A percentile compares a stretch with the other conserved stretches of the same genome.
Conservation (phyloP, 345 rosid species). For the Eucalyptus polyanthemos region DNA sequence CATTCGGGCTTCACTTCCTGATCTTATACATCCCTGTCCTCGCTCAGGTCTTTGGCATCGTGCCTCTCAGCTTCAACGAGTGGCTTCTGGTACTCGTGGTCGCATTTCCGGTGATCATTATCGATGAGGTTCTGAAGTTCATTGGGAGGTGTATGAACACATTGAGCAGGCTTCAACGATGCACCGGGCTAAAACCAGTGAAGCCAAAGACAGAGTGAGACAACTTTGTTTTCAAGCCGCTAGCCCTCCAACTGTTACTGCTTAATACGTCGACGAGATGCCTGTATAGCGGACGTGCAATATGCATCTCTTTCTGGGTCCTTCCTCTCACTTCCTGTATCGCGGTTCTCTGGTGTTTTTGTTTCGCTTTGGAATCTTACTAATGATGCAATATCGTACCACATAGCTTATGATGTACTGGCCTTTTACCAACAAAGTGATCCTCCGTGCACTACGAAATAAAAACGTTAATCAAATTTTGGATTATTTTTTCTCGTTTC, state of each 20-base stretch:
- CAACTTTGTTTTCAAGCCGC: neutral
- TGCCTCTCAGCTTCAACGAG: slow-evolving; percentile 58
- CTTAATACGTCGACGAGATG: neutral
- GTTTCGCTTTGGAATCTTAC: neutral
- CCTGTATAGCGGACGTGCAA: neutral
- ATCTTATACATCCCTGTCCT: slow-evolving; percentile 62
- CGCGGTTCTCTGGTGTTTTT: neutral
- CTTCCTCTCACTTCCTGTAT: neutral
- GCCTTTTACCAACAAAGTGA: neutral
- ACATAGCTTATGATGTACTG: neutral
- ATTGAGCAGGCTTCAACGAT: neutral
- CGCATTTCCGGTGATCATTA: slow-evolving; percentile 49
- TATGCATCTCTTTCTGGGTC: neutral
- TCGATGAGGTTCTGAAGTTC: slow-evolving; percentile 42
- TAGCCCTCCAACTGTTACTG: neutral
- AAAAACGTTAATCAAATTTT: neutral
- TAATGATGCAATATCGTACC: neutral
- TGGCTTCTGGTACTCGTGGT: slow-evolving; percentile 58
- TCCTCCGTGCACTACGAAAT: neutral
- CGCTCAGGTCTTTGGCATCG: slow-evolving; percentile 49
- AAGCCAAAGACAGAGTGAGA: slow-evolving; percentile 40
- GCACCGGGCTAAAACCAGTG: neutral
- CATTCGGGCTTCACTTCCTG: slow-evolving; percentile 56
- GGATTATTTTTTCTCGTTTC: neutral
- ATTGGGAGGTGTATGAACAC: slow-evolving; percentile 21